A percentile compares a stretch with the other conserved stretches of the same genome.
Conservation (phyloP, 169 alveolate species). For the Cyclospora cayetanensis region DNA sequence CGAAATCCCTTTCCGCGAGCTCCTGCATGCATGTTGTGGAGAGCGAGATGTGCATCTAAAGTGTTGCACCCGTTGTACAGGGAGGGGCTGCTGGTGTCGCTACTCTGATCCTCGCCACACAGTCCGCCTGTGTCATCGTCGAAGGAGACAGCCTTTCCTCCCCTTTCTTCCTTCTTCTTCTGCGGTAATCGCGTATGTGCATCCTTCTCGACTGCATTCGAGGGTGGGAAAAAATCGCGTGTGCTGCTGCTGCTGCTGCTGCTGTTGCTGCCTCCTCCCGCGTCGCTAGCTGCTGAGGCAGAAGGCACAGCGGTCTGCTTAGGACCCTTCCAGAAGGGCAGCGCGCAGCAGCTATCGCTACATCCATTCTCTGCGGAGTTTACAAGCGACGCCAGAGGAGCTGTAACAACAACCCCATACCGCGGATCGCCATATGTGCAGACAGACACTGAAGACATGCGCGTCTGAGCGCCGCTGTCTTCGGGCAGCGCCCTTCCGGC, state of each 20-base stretch:
- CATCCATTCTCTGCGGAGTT: neutral
- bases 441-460: neutral
- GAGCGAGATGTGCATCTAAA: neutral
- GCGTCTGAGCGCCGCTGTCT: too few species aligned
- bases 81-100: too few species aligned
- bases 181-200: neutral
- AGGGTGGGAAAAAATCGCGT: too few species aligned
- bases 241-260: too few species aligned
- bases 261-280: neutral
- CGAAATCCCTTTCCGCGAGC: neutral
- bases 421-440: slow-evolving; percentile 9
- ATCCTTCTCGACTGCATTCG: neutral
- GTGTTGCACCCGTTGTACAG: slow-evolving; percentile 22
- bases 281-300: neutral
- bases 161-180: neutral
- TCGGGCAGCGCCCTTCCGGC: too few species aligned
- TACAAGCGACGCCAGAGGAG: neutral
- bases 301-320: neutral
- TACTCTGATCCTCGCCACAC: too few species aligned
- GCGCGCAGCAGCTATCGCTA: neutral
- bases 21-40: neutral
- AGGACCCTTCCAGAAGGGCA: neutral
- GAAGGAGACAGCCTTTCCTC: neutral
- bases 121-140: neutral
- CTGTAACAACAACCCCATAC: neutral